phyloP scores from a whole-genome alignment of 2,329 filamentous ascomycete genomes.

The Malbranchea zuffiana region DNA sequence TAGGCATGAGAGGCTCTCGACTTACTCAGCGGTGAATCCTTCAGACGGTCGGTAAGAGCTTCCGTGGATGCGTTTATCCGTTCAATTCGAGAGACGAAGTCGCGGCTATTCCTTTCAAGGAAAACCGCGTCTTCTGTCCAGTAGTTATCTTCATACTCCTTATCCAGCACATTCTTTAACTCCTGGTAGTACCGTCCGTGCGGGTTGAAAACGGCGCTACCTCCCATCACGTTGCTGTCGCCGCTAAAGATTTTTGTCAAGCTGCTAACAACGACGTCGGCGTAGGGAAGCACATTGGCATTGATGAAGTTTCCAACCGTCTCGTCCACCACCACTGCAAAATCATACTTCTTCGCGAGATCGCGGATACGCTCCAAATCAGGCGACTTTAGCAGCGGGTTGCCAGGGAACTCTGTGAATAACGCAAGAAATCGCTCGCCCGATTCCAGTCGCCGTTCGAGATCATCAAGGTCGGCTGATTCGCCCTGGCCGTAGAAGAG shows the following conservation, averaged over 20 bases:
- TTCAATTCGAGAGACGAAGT: conserved; percentile 73
- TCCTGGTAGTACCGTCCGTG: conserved; percentile 57
- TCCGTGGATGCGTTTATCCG: conserved; percentile 80
- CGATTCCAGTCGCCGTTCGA: conserved; percentile 57
- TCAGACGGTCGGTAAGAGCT: conserved; percentile 63
- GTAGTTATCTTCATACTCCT: conserved; percentile 74
- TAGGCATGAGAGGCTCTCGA: background rate
- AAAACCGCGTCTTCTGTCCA: conserved; percentile 93
- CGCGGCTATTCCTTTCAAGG: conserved; percentile 89
- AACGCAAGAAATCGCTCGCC: conserved; percentile 72
- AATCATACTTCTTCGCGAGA: conserved; percentile 73
- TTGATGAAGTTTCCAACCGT: conserved; percentile 96
- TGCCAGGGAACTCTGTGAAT: conserved; percentile 92
- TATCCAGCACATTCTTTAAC: conserved; percentile 55
- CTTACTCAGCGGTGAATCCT: conserved; percentile 43
- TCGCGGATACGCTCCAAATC: conserved; percentile 70
- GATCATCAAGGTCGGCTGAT: conserved; percentile 65
- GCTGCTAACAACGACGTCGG: conserved; percentile 87
- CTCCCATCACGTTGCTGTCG: conserved; percentile 97
- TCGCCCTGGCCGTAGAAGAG: conserved; percentile 78
- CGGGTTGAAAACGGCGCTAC: conserved; percentile 56
- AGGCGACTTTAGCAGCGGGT: conserved; percentile 76
- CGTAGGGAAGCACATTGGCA: conserved; percentile 78
- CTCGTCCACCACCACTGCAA: conserved; percentile 86
- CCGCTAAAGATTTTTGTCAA: conserved; percentile 96